Conservation (phyloP, 257 asterid species). For the Ajuga chamaepitys region DNA sequence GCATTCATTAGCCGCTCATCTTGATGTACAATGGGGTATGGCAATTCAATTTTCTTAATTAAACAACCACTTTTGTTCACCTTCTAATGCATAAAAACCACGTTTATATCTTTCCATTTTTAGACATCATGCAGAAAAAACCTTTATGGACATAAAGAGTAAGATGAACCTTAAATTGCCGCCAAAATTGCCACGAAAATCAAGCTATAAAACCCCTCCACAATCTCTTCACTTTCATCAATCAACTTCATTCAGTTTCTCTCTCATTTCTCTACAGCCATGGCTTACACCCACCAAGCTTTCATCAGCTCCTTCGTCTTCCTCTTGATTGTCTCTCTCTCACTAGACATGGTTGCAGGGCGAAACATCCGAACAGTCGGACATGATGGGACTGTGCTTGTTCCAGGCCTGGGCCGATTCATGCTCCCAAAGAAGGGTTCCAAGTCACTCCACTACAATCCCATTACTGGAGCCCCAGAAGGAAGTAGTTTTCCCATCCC, state of each 20-base stretch:
- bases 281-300: slow-evolving; percentile 31
- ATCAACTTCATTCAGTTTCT: background rate
- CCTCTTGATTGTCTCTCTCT: slow-evolving; percentile 15
- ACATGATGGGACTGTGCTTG: slow-evolving; percentile 47
- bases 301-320: slow-evolving; percentile 19
- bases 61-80: background rate
- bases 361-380: slow-evolving; percentile 29
- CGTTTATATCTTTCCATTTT: background rate
- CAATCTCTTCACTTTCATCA: slow-evolving; percentile 15
- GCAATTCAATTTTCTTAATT: background rate
- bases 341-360: slow-evolving; percentile 18
- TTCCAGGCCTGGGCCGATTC: slow-evolving; percentile 65
- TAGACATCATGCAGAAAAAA: background rate
- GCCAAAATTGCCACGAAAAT: slow-evolving; percentile 25
- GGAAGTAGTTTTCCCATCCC: slow-evolving; percentile 37
- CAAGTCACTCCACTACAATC: slow-evolving; percentile 44
- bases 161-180: slow-evolving; percentile 25
- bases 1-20: slow-evolving; percentile 17
- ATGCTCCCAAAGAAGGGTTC: slow-evolving; percentile 39
- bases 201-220: slow-evolving; percentile 11
- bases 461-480: slow-evolving; percentile 49
- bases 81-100: slow-evolving; percentile 8
- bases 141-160: background rate
- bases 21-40: background rate
- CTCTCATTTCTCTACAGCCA: slow-evolving; percentile 9